Base-by-base conservation (phyloP, 768 basidiomycete genomes). In the Naganishia vaughanmartiniae region DNA sequence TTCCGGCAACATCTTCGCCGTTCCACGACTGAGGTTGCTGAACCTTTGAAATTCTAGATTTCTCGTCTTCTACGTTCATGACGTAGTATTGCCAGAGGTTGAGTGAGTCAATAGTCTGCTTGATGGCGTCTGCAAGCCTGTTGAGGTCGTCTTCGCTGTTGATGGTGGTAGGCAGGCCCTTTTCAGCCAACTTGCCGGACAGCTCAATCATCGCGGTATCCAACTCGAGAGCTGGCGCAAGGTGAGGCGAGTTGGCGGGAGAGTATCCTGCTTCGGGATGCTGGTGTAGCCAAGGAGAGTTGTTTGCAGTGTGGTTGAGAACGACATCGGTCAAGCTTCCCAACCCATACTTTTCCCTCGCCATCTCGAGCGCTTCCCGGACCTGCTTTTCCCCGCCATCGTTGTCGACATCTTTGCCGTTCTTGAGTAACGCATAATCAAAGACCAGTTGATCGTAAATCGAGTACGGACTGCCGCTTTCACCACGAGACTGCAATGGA, bases 211-310 rank as follows among this genome's bases (percentile, higher is more conserved):
- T 88, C 1, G 91, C 91, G 26, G 87, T 85, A 78, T 99, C 96
- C 31, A 99, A 84, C 80, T 96, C 94, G 60, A 94, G 84, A 6
- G 96, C 96, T n/a, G 92, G 90, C 0, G 87, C 85, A 21, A 99
- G 85, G 80, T 99, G 93, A 7, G 96, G 94, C 4, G 90, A 89
- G 81, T 97, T 97, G 24, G 86, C 84, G 6, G 93, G 90, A 74
- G 90, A 96, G 80, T 88, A 98, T 39, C 94, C 94, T 93, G 71
- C 91, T 85, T 99, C 96, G 0, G 96, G 96, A 79, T 99, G 96
- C 7, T 94, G 87, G 26, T 87, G 79, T 30, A 99, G 84, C 94
- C 94, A 99, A 21, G 88, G 84, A 73, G 89, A 93, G 78, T 98
- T 92, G 78, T 92, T 90, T 9, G 96, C 92, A 17, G 96, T 98